A percentile compares a stretch with the other conserved stretches of the same genome.
These are phyloP conservation scores for Tilletia walkeri DNA, from an alignment of 1,284 basidiomycete genomes.

Conservation along the genomic window DNA sequence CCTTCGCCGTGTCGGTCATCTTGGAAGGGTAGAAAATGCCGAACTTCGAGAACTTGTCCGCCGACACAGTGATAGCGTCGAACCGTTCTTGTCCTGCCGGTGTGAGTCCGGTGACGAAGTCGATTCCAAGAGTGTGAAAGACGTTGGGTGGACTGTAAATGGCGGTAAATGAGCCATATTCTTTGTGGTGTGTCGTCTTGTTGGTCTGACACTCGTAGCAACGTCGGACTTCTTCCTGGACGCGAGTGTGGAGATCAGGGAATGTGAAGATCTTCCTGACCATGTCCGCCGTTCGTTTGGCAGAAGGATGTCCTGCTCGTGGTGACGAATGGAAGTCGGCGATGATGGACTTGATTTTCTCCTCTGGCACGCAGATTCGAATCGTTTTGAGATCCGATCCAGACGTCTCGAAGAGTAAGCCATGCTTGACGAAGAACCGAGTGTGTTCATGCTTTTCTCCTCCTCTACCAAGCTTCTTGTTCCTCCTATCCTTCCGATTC, in stretches of 20 bases:
- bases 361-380: no score
- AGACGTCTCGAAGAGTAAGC: no score
- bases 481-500: no score
- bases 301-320: no score
- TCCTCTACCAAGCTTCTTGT: no score
- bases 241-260: neutral
- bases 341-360: no score
- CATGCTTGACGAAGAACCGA: no score
- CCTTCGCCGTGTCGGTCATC: neutral
- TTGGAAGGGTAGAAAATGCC: neutral
- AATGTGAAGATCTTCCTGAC: neutral
- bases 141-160: neutral
- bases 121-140: neutral
- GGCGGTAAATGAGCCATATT: neutral
- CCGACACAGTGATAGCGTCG: neutral
- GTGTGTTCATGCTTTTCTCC: no score
- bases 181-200: neutral
- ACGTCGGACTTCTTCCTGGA: neutral
- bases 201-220: neutral
- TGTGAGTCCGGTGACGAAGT: neutral
- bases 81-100: neutral
- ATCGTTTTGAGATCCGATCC: no score
- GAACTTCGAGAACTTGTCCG: constrained; percentile 4
- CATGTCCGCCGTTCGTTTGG: neutral
- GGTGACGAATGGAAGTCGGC: no score